phyloP scores from a whole-genome alignment of 495 filamentous ascomycete species.

The Aspergillus panamensis region DNA sequence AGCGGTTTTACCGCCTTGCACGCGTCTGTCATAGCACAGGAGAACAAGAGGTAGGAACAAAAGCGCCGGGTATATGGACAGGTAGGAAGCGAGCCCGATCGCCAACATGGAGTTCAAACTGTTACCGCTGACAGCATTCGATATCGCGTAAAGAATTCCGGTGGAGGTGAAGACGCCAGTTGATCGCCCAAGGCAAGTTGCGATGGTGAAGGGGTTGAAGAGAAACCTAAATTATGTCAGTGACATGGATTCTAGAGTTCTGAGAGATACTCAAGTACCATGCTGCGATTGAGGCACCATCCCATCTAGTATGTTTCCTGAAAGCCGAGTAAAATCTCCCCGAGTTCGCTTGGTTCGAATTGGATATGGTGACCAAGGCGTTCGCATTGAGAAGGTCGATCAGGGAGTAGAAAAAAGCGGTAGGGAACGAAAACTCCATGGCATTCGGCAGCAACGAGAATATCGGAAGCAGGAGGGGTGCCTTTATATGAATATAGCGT shows the following conservation, averaged over 20 bases:
- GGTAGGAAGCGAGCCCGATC: slow-evolving; percentile 79
- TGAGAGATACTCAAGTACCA: slow-evolving; percentile 46
- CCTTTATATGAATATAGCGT: slow-evolving; percentile 41
- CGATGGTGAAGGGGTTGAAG: slow-evolving; percentile 93
- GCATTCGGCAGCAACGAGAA: slow-evolving; percentile 80
- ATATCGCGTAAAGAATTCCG: slow-evolving; percentile 78
- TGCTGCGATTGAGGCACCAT: slow-evolving; percentile 71
- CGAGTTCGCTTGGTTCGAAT: slow-evolving; percentile 70
- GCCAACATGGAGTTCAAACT: slow-evolving; percentile 78
- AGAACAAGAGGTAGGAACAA: slow-evolving; percentile 79
- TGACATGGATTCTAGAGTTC: neutral
- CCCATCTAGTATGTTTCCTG: slow-evolving; percentile 74
- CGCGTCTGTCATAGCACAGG: slow-evolving; percentile 71
- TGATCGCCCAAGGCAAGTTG: slow-evolving; percentile 86
- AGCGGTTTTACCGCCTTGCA: slow-evolving; percentile 18
- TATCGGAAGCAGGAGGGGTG: slow-evolving; percentile 84
- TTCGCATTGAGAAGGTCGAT: slow-evolving; percentile 81
- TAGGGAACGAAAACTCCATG: slow-evolving; percentile 61
- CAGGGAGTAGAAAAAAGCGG: slow-evolving; percentile 73
- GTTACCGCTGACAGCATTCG: slow-evolving; percentile 73
- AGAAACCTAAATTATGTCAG: slow-evolving; percentile 58
- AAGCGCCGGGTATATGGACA: slow-evolving; percentile 86
- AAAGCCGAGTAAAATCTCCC: slow-evolving; percentile 73
- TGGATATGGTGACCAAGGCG: slow-evolving; percentile 78
- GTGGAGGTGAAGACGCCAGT: slow-evolving; percentile 89